phyloP scores from a whole-genome alignment of 163 green algal species.

The Scenedesmus sp. region DNA sequence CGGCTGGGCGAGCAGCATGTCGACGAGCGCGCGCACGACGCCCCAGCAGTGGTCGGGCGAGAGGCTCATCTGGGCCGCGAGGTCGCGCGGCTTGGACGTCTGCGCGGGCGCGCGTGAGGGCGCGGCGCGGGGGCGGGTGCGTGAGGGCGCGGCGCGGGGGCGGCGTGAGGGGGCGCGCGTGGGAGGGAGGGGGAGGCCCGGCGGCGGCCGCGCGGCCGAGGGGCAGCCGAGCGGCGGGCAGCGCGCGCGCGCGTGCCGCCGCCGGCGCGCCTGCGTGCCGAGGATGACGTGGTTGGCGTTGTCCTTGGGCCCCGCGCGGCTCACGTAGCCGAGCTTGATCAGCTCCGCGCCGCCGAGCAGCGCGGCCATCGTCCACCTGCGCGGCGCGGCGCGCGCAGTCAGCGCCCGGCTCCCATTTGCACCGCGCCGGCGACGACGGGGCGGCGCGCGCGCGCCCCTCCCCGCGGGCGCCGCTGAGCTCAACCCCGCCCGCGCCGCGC shows the following conservation, averaged over 20 bases:
- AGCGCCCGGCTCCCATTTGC: slow-evolving; percentile 97
- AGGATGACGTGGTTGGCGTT: slow-evolving; percentile 92
- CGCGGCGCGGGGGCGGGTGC: too few relatives aligned
- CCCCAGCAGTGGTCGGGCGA: slow-evolving; percentile 97
- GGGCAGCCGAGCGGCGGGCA: background rate
- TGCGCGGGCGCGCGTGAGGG: too few relatives aligned
- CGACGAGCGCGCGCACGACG: slow-evolving; percentile 76
- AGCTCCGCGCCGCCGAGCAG: slow-evolving; percentile 88
- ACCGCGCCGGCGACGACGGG: too few relatives aligned
- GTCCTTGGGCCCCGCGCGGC: slow-evolving; percentile 75
- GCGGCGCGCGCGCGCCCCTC: too few relatives aligned
- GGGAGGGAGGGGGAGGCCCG: too few relatives aligned
- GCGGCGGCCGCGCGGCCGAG: background rate
- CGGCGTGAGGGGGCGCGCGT: too few relatives aligned
- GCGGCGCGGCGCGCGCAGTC: slow-evolving; percentile 90
- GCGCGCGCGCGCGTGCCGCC: slow-evolving; percentile 15
- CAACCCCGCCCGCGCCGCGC: too few relatives aligned
- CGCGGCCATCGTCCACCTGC: slow-evolving; percentile 95
- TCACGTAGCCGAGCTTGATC: slow-evolving; percentile 97
- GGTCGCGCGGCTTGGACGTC: slow-evolving; percentile 94
- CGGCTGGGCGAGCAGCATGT: slow-evolving; percentile 69
- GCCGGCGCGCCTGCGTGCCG: slow-evolving; percentile 78
- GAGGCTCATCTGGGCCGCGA: slow-evolving; percentile 95
- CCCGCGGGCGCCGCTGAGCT: too few relatives aligned
- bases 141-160: too few relatives aligned